A percentile compares a stretch with the other conserved stretches of the same genome.
phyloP scores from a whole-genome alignment of 345 rosid species.

The Bruguiera sexangula region DNA sequence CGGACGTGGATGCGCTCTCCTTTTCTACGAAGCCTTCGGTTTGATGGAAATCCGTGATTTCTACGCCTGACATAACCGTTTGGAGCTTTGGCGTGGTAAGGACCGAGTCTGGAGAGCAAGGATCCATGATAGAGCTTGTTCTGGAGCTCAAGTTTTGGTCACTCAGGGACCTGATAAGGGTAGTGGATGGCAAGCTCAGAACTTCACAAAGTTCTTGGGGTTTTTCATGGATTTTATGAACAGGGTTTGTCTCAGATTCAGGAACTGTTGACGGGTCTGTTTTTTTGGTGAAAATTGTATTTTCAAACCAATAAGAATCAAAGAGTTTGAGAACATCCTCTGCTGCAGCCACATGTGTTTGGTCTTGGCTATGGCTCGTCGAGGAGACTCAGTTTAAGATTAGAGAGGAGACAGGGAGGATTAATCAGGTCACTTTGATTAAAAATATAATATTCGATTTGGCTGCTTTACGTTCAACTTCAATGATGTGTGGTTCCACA shows the following conservation, averaged over 20 bases:
- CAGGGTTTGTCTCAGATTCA: constrained; percentile 21
- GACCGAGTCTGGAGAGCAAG: constrained; percentile 48
- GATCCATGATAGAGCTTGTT: constrained; percentile 25
- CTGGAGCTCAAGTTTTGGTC: constrained; percentile 35
- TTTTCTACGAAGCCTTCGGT: background rate
- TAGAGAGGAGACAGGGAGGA: background rate
- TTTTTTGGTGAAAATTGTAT: constrained; percentile 24
- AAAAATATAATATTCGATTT: background rate
- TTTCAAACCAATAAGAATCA: constrained; percentile 52
- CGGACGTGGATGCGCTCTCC: constrained; percentile 6
- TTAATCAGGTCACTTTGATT: background rate
- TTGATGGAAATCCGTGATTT: constrained; percentile 9
- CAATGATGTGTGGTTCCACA: too few relatives aligned
- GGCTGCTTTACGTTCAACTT: background rate
- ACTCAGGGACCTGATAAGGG: constrained; percentile 52
- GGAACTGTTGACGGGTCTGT: background rate
- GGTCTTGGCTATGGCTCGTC: background rate
- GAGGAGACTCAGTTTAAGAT: background rate
- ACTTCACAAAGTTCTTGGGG: constrained; percentile 7
- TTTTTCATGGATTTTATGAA: constrained; percentile 23
- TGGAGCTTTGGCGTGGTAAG: constrained; percentile 36
- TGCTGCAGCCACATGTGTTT: constrained; percentile 28
- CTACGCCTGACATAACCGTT: constrained; percentile 39
- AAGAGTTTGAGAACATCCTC: constrained; percentile 38
- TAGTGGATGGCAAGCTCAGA: constrained; percentile 20